These are phyloP conservation scores for Backusella mclennaniae DNA, from an alignment of 192 early-diverging fungal species.

Conservation along the genomic window DNA sequence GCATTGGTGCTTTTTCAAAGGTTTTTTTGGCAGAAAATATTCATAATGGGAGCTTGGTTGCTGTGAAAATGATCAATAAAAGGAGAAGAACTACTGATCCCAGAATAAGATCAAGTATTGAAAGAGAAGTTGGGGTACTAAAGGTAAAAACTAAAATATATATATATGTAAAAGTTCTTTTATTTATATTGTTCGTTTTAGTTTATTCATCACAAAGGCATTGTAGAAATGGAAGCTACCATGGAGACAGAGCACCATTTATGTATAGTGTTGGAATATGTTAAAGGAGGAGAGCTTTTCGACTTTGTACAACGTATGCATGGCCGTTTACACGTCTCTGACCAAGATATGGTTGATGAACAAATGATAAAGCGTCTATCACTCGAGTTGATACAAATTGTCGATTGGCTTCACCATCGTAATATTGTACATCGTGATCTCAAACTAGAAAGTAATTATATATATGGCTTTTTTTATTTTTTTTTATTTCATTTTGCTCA, in stretches of 20 bases:
- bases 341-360: slow-evolving; percentile 42
- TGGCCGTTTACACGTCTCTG: slow-evolving; percentile 15
- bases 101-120: slow-evolving; percentile 29
- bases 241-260: slow-evolving; percentile 59
- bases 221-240: slow-evolving; percentile 58
- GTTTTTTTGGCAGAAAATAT: slow-evolving; percentile 31
- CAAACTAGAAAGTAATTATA: slow-evolving; percentile 55
- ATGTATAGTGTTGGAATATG: slow-evolving; percentile 70
- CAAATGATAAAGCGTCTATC: slow-evolving; percentile 44
- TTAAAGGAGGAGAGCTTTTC: slow-evolving; percentile 72
- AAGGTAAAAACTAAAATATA: slow-evolving; percentile 14
- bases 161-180: neutral
- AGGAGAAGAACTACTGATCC: slow-evolving; percentile 14
- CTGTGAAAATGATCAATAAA: slow-evolving; percentile 33
- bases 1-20: slow-evolving; percentile 36
- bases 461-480: neutral
- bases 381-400: slow-evolving; percentile 50
- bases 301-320: slow-evolving; percentile 54
- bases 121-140: slow-evolving; percentile 32
- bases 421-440: slow-evolving; percentile 64
- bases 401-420: slow-evolving; percentile 61
- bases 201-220: slow-evolving; percentile 61
- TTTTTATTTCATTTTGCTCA: neutral
- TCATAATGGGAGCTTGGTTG: slow-evolving; percentile 14
- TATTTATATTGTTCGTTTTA: neutral